Base-by-base conservation (phyloP, 139 green algal species). In the Chlorella sorokiniana region DNA sequence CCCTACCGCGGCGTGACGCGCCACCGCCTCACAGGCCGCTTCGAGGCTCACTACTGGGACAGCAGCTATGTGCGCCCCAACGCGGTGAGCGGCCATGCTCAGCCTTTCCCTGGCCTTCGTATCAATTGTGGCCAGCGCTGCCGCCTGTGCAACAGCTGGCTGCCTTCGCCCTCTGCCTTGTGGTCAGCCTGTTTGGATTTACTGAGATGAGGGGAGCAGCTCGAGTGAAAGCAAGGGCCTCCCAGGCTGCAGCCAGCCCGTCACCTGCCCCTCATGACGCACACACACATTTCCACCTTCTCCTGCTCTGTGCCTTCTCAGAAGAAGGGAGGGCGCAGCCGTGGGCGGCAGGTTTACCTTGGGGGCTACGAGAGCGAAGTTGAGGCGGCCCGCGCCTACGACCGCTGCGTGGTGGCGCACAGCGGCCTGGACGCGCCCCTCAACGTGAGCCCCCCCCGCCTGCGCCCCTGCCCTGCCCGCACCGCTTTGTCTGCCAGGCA, bases 11-110 rank as follows among this genome's bases (percentile, higher is more conserved):
- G 89, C 14, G 89, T 93, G 18, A 93, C 89, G 1, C 54, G 83
- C 63, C 94, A 97, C 77, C 84, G 84, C 23, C 91, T 92, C 63
- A 97, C 94, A 0, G 86, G 85, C 1, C 89, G 91, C 41, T 97
- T 69, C 48, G 94, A 97, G 81, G 91, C 92, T 0, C 94, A 97
- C 70, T 87, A 95, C 29, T 97, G 93, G 93, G 92, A 96, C 73
- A 76, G 82, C 11, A 76, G 73, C 11, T 83, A 76, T 22, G 33
- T 87, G 1, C 71, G 83, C 4, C 82, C 83, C 33, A 82, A 48
- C 18, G 63, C 31, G 67, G 81, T 82, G 38, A 52, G 74, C 63
- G 0, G 20, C 54, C 42, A 3, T 27, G 63, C 63, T 41, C 33
- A 11, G 63, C 33, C 18, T 11, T n/a, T n/a, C 8, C 63, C 9